Evolutionary conservation across 164 flowering plant species (phyloP).

Genomic region (Chimonanthus praecox): DNA sequence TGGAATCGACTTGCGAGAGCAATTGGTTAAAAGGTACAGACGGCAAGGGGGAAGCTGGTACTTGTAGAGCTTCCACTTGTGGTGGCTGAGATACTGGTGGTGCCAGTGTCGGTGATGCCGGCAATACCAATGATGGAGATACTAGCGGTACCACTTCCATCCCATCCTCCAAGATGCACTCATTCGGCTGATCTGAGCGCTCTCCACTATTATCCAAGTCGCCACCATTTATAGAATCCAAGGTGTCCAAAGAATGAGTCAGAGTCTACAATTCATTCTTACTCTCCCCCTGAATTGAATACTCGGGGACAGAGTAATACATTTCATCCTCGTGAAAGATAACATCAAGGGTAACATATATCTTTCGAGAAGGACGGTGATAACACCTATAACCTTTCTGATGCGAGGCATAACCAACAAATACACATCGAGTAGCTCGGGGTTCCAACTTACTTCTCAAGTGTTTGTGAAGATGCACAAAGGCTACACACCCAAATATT

Average conservation of each 20-base stretch:
- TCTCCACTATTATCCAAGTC: neutral
- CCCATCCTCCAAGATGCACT: neutral
- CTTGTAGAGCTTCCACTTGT: too few relatives aligned
- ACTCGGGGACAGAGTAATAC: neutral
- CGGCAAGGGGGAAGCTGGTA: neutral
- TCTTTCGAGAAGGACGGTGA: neutral
- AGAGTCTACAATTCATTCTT: neutral
- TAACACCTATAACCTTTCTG: neutral
- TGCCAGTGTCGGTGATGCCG: neutral
- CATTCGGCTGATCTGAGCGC: neutral
- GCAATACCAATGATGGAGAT: neutral
- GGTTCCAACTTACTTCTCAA: neutral
- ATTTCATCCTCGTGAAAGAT: neutral
- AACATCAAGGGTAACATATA: neutral
- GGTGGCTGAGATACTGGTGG: neutral
- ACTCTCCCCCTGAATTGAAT: too few relatives aligned
- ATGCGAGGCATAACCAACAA: neutral
- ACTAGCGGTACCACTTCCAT: neutral
- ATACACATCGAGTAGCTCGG: neutral
- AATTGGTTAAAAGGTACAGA: neutral
- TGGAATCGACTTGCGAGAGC: too few relatives aligned
- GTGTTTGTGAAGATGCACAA: constrained; percentile 2
- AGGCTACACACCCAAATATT: constrained; percentile 4
- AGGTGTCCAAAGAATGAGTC: neutral
- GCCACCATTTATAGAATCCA: neutral